A percentile compares a stretch with the other conserved stretches of the same genome.
phyloP scores from a whole-genome alignment of 2,329 filamentous ascomycete genomes.

The Aureobasidium musti region DNA sequence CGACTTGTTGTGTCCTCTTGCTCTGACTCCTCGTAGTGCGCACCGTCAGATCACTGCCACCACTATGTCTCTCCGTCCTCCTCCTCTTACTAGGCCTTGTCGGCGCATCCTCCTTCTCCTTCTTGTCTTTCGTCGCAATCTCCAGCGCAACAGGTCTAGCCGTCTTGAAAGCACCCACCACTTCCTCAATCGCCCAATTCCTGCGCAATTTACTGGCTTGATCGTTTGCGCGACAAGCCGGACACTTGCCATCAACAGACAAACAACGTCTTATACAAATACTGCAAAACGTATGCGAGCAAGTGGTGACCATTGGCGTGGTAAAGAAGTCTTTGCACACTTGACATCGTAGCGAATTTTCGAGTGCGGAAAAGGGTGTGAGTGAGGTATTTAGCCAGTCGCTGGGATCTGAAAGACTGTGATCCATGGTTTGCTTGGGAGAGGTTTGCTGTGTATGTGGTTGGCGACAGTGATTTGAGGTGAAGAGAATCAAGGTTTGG shows the following conservation, averaged over 20 bases:
- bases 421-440: slow-evolving; percentile 11
- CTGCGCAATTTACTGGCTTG: slow-evolving; percentile 82
- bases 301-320: slow-evolving; percentile 92
- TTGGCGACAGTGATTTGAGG: background rate
- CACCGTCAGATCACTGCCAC: slow-evolving; percentile 36
- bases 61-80: slow-evolving; percentile 32
- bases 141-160: slow-evolving; percentile 64
- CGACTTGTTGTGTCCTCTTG: slow-evolving; percentile 37
- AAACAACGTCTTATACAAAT: slow-evolving; percentile 88
- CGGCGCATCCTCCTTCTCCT: slow-evolving; percentile 26
- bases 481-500: slow-evolving; percentile 38
- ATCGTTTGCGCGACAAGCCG: slow-evolving; percentile 74
- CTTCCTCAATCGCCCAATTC: slow-evolving; percentile 82
- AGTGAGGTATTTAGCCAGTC: slow-evolving; percentile 78
- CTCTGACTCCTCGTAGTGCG: slow-evolving; percentile 43
- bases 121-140: slow-evolving; percentile 59
- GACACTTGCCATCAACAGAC: slow-evolving; percentile 81
- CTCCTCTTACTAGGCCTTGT: slow-evolving; percentile 54
- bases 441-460: background rate
- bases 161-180: slow-evolving; percentile 74
- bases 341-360: slow-evolving; percentile 86
- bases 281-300: slow-evolving; percentile 95
- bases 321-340: slow-evolving; percentile 98
- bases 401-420: slow-evolving; percentile 68
- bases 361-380: slow-evolving; percentile 66